A percentile compares a stretch with the other conserved stretches of the same genome.
Conservation (phyloP, 148 eudicot genomes). For the Silene latifolia region DNA sequence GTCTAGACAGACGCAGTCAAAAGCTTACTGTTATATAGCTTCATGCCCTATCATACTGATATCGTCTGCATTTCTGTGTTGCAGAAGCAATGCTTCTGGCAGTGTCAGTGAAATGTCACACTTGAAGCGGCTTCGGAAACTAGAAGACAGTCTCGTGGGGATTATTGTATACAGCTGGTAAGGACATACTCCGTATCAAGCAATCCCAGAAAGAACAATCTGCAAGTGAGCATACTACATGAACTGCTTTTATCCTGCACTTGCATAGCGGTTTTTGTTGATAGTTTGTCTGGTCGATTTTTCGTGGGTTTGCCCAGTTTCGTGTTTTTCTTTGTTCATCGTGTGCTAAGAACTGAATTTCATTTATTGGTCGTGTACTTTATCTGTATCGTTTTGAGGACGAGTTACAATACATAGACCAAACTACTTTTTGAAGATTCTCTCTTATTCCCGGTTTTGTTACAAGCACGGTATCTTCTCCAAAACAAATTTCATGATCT, state of each 20-base stretch:
- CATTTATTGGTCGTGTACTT: conserved; percentile 7
- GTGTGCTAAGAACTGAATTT: conserved; percentile 13
- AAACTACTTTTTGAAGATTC: conserved; percentile 8
- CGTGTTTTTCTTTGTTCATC: background rate
- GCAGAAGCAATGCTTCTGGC: conserved; percentile 15
- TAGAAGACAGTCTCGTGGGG: conserved; percentile 10
- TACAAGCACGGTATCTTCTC: conserved; percentile 6
- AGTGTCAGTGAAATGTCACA: background rate
- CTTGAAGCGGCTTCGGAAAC: conserved; percentile 12
- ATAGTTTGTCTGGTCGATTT: conserved; percentile 12
- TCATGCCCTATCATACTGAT: background rate
- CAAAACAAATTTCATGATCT: background rate
- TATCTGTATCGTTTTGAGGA: conserved; percentile 1
- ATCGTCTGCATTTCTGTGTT: conserved; percentile 6
- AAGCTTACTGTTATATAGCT: background rate
- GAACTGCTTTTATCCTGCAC: conserved; percentile 20
- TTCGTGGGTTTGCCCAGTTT: background rate
- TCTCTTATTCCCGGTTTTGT: background rate
- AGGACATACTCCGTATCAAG: conserved; percentile 8
- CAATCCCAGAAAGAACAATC: conserved; percentile 19
- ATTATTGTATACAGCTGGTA: conserved; percentile 12
- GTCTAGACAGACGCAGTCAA: background rate
- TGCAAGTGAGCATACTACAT: conserved; percentile 21
- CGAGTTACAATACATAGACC: background rate
- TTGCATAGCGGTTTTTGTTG: conserved; percentile 14